phyloP scores from a whole-genome alignment of 768 basidiomycete species.

The Tulasnella sp. region DNA sequence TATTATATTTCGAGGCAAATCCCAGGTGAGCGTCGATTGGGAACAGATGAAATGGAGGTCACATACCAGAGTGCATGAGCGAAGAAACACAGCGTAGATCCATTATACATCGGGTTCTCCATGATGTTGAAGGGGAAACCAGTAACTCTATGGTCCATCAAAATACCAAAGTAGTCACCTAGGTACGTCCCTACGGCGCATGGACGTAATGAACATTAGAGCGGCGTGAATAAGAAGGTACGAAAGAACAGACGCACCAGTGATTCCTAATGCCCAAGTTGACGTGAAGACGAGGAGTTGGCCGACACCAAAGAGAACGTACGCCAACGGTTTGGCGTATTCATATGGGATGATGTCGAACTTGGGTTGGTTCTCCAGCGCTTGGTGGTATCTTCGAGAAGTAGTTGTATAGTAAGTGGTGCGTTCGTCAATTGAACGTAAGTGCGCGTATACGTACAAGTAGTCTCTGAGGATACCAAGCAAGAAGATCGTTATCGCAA shows the following conservation, averaged over 20 bases:
- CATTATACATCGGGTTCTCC: conserved; percentile 93
- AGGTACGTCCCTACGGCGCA: conserved; percentile 61
- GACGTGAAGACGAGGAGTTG: conserved; percentile 81
- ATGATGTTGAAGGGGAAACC: conserved; percentile 95
- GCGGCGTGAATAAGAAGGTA: background rate
- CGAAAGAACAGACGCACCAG: conserved; percentile 61
- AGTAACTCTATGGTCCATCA: conserved; percentile 74
- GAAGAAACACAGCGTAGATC: conserved; percentile 82
- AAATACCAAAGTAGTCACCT: conserved; percentile 49
- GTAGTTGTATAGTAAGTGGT: background rate
- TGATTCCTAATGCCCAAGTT: conserved; percentile 84
- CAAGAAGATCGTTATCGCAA: conserved; percentile 74
- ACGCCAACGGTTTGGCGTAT: conserved; percentile 48
- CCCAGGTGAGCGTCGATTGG: no score
- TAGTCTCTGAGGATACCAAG: conserved; percentile 79
- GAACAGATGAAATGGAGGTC: background rate
- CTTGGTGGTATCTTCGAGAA: conserved; percentile 54
- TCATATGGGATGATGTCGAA: conserved; percentile 55
- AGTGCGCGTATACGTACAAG: no score
- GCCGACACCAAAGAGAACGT: conserved; percentile 53
- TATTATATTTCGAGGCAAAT: no score
- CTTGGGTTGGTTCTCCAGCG: conserved; percentile 66
- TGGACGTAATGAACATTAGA: no score
- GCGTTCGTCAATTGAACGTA: no score
- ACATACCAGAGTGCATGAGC: conserved; percentile 79